phyloP scores from a whole-genome alignment of 257 asterid genomes.

The Datura wrightii region DNA sequence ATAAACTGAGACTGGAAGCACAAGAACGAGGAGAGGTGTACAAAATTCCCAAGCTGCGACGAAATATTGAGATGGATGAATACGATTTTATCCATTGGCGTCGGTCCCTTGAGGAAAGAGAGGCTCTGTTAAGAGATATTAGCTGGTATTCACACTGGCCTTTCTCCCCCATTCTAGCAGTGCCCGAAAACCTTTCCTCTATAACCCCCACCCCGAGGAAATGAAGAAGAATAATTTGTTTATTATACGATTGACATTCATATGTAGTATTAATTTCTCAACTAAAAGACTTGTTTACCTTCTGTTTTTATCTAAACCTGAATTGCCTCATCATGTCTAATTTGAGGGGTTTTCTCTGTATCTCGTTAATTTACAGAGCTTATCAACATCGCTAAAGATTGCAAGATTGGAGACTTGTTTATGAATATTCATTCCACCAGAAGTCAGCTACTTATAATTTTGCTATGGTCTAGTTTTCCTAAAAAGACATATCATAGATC shows the following conservation, averaged over 20 bases:
- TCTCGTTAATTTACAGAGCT: constrained; percentile 5
- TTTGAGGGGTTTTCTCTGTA: constrained; percentile 8
- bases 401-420: background rate
- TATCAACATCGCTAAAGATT: background rate
- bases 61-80: constrained; percentile 95
- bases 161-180: background rate
- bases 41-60: constrained; percentile 66
- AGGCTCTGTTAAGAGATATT: constrained; percentile 87
- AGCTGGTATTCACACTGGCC: constrained; percentile 63
- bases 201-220: background rate
- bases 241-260: constrained; percentile 1
- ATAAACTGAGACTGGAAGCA: constrained; percentile 71
- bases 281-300: constrained; percentile 13
- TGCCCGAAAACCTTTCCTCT: background rate
- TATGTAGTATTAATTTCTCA: background rate
- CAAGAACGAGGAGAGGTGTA: constrained; percentile 73
- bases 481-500: background rate
- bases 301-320: background rate
- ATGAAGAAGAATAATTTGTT: background rate
- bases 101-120: constrained; percentile 94
- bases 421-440: background rate
- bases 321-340: constrained; percentile 6
- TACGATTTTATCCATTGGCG: constrained; percentile 95
- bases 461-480: background rate
- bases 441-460: background rate